Conservation (phyloP, 2,329 filamentous ascomycete genomes). For the Arthrobotrys pseudoclavata region DNA sequence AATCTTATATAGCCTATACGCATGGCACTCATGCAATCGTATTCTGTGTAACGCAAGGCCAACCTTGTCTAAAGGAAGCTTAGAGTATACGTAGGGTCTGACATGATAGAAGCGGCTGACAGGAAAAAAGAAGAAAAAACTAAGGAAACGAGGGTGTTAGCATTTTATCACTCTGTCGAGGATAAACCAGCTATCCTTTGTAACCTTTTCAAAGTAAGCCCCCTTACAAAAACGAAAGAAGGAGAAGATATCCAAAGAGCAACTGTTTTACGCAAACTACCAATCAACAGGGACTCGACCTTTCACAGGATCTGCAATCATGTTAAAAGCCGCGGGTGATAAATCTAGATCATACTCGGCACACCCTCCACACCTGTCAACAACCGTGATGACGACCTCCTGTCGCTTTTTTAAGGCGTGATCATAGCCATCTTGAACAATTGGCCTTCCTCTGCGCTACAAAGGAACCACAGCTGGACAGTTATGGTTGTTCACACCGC, state of each 20-base stretch:
- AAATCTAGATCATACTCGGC: conserved; percentile 63
- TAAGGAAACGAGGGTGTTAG: conserved; percentile 2
- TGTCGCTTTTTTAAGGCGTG: conserved; percentile 42
- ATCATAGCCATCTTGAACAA: neutral
- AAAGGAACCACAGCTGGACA: conserved; percentile 2
- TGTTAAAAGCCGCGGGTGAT: conserved; percentile 62
- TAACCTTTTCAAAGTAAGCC: neutral
- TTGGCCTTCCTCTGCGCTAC: conserved; percentile 19
- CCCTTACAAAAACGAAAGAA: conserved; percentile 7
- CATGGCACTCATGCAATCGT: conserved; percentile 1
- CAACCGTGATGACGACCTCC: conserved; percentile 62
- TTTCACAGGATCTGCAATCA: conserved; percentile 60
- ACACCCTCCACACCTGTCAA: conserved; percentile 63
- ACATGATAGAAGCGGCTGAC: neutral
- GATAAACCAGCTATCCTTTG: neutral
- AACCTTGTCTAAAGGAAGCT: neutral
- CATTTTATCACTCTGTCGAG: neutral
- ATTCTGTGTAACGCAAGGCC: neutral
- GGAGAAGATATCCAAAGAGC: conserved; percentile 11
- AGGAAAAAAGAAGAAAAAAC: conserved; percentile 7
- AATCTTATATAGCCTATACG: neutral
- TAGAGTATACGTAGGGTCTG: neutral
- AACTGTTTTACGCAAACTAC: conserved; percentile 57
- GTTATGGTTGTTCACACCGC: neutral
- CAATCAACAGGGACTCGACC: conserved; percentile 62